These are phyloP conservation scores for Citrus hindsii DNA, from an alignment of 345 rosid genomes.

Conservation along the genomic window DNA sequence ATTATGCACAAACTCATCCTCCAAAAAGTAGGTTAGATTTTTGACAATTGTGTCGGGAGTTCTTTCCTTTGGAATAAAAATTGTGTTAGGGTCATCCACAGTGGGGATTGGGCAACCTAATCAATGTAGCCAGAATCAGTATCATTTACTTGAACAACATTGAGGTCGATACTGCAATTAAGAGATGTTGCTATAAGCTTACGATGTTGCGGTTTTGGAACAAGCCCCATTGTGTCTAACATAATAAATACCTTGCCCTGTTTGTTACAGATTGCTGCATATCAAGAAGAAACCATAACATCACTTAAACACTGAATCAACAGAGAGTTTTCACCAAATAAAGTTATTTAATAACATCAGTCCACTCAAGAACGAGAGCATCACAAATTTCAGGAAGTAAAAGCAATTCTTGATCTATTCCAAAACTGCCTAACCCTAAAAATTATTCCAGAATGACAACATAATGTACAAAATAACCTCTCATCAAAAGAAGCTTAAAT, in stretches of 20 bases:
- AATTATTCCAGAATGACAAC: neutral
- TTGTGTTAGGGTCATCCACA: constrained; percentile 55
- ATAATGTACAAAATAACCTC: neutral
- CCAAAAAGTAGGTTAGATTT: constrained; percentile 55
- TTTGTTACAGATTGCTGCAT: constrained; percentile 82
- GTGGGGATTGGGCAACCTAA: constrained; percentile 84
- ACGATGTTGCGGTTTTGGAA: constrained; percentile 74
- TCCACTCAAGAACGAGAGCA: neutral
- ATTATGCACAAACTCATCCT: constrained; percentile 46
- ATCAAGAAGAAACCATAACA: constrained; percentile 17
- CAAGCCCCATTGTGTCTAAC: constrained; percentile 73
- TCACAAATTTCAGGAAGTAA: neutral
- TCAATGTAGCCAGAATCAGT: constrained; percentile 10
- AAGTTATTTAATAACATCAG: neutral
- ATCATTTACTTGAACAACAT: constrained; percentile 9
- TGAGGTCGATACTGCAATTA: constrained; percentile 19
- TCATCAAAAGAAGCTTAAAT: neutral
- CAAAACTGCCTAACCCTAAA: neutral
- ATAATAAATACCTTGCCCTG: constrained; percentile 69
- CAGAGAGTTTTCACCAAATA: neutral
- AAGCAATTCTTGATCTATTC: neutral
- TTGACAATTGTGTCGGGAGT: constrained; percentile 50
- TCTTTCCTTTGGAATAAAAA: constrained; percentile 60
- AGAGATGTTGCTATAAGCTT: constrained; percentile 30
- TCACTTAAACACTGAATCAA: neutral